Base-by-base conservation (phyloP, 1,284 basidiomycete genomes). In the Papiliotrema laurentii region DNA sequence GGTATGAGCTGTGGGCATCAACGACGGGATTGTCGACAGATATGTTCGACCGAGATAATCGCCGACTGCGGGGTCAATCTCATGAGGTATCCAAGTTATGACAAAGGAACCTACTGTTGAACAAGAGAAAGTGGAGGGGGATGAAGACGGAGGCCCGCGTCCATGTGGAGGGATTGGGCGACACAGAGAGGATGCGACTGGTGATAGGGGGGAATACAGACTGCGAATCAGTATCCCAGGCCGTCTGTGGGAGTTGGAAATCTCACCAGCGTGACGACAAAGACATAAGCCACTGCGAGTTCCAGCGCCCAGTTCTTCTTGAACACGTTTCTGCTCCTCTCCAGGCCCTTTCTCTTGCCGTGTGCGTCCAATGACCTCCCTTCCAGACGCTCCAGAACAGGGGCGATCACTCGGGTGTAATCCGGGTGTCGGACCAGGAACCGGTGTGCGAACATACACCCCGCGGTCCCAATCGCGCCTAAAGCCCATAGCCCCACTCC, bases 141-240 rank as follows among this genome's bases (percentile, higher is more conserved):
- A 73, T 67, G 53, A 75, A 76, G 18, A 75, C 53, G 18, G 61
- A 56, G 1, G 71, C 68, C 46, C 66, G 64, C 4, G 74, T 59
- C 5, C 70, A 51, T 39, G 58, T 52, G 1, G 65, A 63, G 2
- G 61, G 40, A 0, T 67, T 60, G 1, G 81, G 78, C 53, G 82
- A 82, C 2, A 81, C 81, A 0, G 89, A 80, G 30, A 72, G 69
- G 43, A 93, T 81, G 0, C 84, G 85, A 4, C 83, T 81, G 3
- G 90, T 91, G 50, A 91, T 85, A 0, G 89, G 81, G 3, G 90
- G 90, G 72, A 83, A 92, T 36, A 92, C 83, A 27, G 88, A 80
- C 89, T 92, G 53, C 9, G 1, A 19, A 6, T 26, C 21, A 53
- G 16, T 14, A 7, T 48, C 21, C 31, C 48, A 7, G 34, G 14